A percentile compares a stretch with the other conserved stretches of the same genome.
These are phyloP conservation scores for Yamadazyma laniorum DNA, from an alignment of 805 yeast genomes.

Conservation along the genomic window DNA sequence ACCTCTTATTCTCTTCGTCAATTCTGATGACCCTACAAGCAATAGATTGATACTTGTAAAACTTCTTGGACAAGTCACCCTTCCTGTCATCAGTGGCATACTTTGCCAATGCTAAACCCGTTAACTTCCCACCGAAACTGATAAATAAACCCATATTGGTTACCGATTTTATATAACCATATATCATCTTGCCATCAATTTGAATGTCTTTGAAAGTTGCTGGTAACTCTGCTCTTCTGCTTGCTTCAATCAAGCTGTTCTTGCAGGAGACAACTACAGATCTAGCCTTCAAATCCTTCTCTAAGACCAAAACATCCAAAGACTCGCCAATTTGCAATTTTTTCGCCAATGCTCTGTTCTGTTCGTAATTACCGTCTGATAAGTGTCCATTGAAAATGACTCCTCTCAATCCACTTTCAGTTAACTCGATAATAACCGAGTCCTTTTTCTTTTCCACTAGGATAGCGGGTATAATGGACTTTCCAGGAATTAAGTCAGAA, in stretches of 20 bases:
- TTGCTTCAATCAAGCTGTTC: conserved; percentile 63
- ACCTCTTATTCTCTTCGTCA: conserved; percentile 70
- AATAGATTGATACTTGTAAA: conserved; percentile 67
- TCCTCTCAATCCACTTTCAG: conserved; percentile 55
- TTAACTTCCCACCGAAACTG: conserved; percentile 72
- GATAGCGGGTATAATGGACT: conserved; percentile 54
- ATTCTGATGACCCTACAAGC: conserved; percentile 61
- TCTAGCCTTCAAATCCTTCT: conserved; percentile 60
- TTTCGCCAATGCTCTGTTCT: conserved; percentile 65
- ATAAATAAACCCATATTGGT: conserved; percentile 84
- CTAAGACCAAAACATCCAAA: conserved; percentile 63
- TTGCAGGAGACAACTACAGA: conserved; percentile 65
- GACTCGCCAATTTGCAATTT: conserved; percentile 59
- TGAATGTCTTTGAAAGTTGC: conserved; percentile 53
- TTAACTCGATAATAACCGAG: conserved; percentile 63
- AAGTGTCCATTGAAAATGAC: conserved; percentile 72
- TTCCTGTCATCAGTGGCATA: conserved; percentile 55
- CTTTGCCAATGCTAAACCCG: conserved; percentile 79
- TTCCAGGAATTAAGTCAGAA: conserved; percentile 54
- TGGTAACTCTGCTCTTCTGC: conserved; percentile 56
- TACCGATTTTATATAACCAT: conserved; percentile 76
- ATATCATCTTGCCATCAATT: conserved; percentile 42
- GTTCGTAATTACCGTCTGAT: conserved; percentile 72
- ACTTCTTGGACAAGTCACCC: conserved; percentile 54
- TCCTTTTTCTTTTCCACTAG: conserved; percentile 78